Evolutionary conservation across 1,284 basidiomycete species (phyloP).

Genomic region (Mycosarcoma mackinlayi): DNA sequence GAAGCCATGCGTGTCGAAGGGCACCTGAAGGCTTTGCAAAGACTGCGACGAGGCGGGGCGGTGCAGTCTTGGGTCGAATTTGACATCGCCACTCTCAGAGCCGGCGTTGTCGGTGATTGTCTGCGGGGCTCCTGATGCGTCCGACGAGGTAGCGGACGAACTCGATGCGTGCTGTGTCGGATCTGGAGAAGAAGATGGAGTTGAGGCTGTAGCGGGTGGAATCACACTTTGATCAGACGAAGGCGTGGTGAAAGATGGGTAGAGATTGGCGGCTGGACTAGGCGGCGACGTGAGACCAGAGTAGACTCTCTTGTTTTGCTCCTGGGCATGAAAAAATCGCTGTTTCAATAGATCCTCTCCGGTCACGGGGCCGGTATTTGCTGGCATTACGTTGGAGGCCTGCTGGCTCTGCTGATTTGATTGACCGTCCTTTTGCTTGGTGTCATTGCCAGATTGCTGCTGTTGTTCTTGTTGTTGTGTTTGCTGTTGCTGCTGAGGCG

Average conservation of each 20-base stretch:
- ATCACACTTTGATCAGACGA: conserved; percentile 15
- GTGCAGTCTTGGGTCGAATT: conserved; percentile 24
- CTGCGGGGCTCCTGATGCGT: conserved; percentile 11
- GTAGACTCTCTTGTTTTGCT: conserved; percentile 48
- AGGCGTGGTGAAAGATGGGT: conserved; percentile 40
- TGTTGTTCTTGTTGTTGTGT: no score
- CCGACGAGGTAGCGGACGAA: conserved; percentile 13
- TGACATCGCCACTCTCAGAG: conserved; percentile 14
- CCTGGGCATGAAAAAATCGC: conserved; percentile 59
- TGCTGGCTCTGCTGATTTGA: conserved; percentile 13
- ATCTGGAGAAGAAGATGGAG: conserved; percentile 12
- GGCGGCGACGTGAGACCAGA: conserved; percentile 36
- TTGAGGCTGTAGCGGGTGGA: conserved; percentile 7
- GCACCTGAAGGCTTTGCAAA: conserved; percentile 48
- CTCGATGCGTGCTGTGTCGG: conserved; percentile 8
- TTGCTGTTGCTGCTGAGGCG: conserved; percentile 12
- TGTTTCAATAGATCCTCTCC: conserved; percentile 59
- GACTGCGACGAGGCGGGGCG: conserved; percentile 34
- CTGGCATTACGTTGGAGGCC: neutral
- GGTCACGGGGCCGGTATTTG: conserved; percentile 19
- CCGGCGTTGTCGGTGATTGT: neutral
- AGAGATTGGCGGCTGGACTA: conserved; percentile 26
- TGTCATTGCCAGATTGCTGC: conserved; percentile 1
- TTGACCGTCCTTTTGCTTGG: conserved; percentile 14
- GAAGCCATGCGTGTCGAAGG: conserved; percentile 63